Conservation (phyloP, 345 rosid species). For the Euphorbia peplus region DNA sequence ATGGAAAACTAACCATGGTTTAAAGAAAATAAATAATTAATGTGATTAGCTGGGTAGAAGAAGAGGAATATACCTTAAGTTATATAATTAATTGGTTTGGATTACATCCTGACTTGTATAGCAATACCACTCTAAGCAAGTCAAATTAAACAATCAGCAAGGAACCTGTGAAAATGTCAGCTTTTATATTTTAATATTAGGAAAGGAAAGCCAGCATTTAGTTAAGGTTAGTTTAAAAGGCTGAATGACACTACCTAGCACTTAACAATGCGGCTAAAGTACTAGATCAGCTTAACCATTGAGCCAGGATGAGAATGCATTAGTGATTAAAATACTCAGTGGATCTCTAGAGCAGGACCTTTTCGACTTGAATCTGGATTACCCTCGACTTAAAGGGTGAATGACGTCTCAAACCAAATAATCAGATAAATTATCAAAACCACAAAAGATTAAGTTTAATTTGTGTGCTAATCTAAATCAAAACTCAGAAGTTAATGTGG, state of each 20-base stretch:
- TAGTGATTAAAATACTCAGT: too few relatives aligned
- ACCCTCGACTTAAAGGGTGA: too few relatives aligned
- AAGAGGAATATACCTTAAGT: constrained; percentile 17
- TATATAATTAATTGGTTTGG: constrained; percentile 2
- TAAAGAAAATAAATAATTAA: too few relatives aligned
- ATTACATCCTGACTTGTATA: constrained; percentile 8
- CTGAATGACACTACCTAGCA: constrained; percentile 5
- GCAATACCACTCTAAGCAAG: constrained; percentile 11
- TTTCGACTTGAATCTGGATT: too few relatives aligned
- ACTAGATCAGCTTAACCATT: too few relatives aligned
- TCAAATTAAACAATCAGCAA: constrained; percentile 12
- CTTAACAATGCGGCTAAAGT: too few relatives aligned
- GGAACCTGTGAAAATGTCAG: constrained; percentile 20
- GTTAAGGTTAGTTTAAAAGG: background rate
- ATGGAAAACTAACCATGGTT: constrained; percentile 2
- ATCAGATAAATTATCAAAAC: too few relatives aligned
- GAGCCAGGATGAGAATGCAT: too few relatives aligned
- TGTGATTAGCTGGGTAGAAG: background rate
- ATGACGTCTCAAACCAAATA: too few relatives aligned
- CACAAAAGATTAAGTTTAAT: too few relatives aligned
- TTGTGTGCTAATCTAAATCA: too few relatives aligned
- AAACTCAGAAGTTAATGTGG: background rate
- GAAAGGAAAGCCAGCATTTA: constrained; percentile 22
- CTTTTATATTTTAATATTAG: constrained; percentile 17
- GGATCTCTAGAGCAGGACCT: too few relatives aligned